Evolutionary conservation across 129 eudicot genomes (phyloP), one percentile per base, ranked within the genome.

Genomic region (Kitagawia praeruptora): DNA sequence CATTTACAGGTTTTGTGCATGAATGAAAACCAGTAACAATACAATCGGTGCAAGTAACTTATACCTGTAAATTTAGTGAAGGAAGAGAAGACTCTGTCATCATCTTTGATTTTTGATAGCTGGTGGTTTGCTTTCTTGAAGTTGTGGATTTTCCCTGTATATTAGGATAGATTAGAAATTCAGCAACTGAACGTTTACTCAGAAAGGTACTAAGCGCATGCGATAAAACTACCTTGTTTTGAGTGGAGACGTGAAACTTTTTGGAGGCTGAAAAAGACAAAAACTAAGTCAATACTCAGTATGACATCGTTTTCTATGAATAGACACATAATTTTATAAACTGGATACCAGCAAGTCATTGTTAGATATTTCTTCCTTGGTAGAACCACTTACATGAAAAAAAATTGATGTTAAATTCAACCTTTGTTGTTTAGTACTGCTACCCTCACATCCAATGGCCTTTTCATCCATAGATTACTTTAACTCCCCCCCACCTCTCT

Each of bases 201-300:
- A 46, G 10, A 25, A 31, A 67, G 6, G 7, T 31, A 67, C 41
- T 67, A 15, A 56, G 77, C 10, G 37, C 67, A 28, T 73, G 70
- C 42, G 70, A 42, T 49, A 78, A 70, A 78, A 70, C 51, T 78
- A 89, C 96, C 89, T 81, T 89, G 81, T 75, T 80, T 81, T 38
- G 84, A 48, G 85, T n/a, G 75, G 81, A 58, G 12, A 49, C 45
- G 34, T 81, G 73, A n/a, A 44, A 38, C 64, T 89, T 88, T 82
- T 75, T 85, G 77, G 80, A 66, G 61, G 87, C 97, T 91, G 88
- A 82, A 83, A 61, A 85, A 77, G 80, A 74, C 80, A 58, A 27
- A 15, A 69, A 77, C 25, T 15, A 79, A 37, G 47, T 80, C 38
- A 77, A 39, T 64, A 81, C 34, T 61, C 69, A 58, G n/a, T n/a